Evolutionary conservation across 2,329 filamentous ascomycete genomes (phyloP).

Genomic region (Amesomyces nigricolor): DNA sequence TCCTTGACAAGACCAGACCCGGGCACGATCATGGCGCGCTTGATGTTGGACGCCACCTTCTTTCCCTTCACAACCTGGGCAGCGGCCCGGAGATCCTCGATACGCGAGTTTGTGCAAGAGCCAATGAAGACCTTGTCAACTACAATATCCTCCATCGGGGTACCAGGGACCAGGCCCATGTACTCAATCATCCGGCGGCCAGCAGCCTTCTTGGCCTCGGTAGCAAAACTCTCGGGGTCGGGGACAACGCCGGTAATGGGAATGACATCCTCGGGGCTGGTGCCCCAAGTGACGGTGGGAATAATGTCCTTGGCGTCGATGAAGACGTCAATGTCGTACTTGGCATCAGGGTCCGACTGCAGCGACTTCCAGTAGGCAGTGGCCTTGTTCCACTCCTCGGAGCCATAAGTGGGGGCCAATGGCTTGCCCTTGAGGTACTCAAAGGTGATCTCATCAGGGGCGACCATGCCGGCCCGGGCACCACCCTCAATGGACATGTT

Average conservation of each 20-base stretch:
- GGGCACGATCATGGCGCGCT: slow-evolving; percentile 92
- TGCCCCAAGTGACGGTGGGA: slow-evolving; percentile 95
- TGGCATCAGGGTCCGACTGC: slow-evolving; percentile 79
- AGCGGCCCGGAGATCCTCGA: slow-evolving; percentile 88
- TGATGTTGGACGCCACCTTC: slow-evolving; percentile 82
- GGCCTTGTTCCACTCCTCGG: slow-evolving; percentile 84
- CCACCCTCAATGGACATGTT: slow-evolving; percentile 99
- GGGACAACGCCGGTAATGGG: slow-evolving; percentile 89
- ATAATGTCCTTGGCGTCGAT: slow-evolving; percentile 90
- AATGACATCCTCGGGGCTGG: slow-evolving; percentile 92
- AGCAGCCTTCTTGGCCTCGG: slow-evolving; percentile 71
- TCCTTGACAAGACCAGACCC: slow-evolving; percentile 92
- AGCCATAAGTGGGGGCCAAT: slow-evolving; percentile 77
- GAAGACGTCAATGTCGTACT: slow-evolving; percentile 83
- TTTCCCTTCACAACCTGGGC: slow-evolving; percentile 81
- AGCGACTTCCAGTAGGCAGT: slow-evolving; percentile 82
- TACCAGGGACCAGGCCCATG: slow-evolving; percentile 87
- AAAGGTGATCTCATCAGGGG: slow-evolving; percentile 88
- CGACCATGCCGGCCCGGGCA: slow-evolving; percentile 93
- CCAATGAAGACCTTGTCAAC: slow-evolving; percentile 98
- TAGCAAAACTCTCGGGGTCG: slow-evolving; percentile 78
- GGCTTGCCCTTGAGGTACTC: slow-evolving; percentile 91
- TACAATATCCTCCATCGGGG: slow-evolving; percentile 82
- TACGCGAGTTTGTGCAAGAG: slow-evolving; percentile 94
- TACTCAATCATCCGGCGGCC: slow-evolving; percentile 84